Evolutionary conservation across 805 yeast species (phyloP).

Genomic region (Candida multigemmis): DNA sequence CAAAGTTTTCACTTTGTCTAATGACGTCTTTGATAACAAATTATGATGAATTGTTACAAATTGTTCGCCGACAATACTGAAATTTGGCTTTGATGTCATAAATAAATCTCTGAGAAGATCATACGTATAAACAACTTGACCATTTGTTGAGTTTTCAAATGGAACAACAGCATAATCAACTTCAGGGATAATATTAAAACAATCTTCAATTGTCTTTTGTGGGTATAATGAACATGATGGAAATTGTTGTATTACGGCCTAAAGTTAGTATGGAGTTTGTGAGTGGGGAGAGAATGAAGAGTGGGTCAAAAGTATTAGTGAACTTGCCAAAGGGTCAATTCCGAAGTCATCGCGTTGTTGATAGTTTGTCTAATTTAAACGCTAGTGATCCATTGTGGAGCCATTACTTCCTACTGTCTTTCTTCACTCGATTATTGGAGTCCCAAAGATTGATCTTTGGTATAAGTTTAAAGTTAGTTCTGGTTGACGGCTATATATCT

Average conservation of each 20-base stretch:
- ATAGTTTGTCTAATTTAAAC: neutral
- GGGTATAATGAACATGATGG: conserved; percentile 20
- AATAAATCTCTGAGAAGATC: conserved; percentile 71
- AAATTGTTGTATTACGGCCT: conserved; percentile 46
- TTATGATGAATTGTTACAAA: conserved; percentile 79
- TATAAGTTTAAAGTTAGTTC: no score
- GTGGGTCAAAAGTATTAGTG: no score
- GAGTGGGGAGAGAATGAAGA: neutral
- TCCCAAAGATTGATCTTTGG: no score
- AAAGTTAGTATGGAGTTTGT: conserved; percentile 2
- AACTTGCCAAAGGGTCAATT: no score
- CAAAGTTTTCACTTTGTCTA: conserved; percentile 42
- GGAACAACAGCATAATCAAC: conserved; percentile 80
- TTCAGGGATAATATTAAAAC: conserved; percentile 46
- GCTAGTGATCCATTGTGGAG: no score
- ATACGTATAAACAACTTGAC: conserved; percentile 81
- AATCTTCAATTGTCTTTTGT: conserved; percentile 42
- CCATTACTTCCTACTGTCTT: no score
- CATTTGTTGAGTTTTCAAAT: conserved; percentile 90
- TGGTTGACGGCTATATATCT: no score
- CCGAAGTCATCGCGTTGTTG: neutral
- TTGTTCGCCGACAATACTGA: conserved; percentile 66
- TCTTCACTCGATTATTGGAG: no score
- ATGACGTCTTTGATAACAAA: conserved; percentile 38
- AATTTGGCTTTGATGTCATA: conserved; percentile 13